These are phyloP conservation scores for Diaporthe amygdali DNA, from an alignment of 2,329 filamentous ascomycete species.

Conservation along the genomic window DNA sequence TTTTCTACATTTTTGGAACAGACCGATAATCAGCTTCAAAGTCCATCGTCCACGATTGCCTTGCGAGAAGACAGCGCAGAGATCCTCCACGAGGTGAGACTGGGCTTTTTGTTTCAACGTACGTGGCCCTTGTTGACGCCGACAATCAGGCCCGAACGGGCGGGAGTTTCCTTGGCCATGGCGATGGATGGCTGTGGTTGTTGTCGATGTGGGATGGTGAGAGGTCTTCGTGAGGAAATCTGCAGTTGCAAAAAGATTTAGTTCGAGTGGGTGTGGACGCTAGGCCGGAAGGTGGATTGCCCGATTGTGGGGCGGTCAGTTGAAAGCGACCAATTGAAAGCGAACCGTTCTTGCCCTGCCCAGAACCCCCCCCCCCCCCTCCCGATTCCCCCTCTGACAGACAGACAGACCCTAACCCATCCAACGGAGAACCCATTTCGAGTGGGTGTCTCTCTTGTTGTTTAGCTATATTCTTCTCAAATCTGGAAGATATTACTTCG, in stretches of 20 bases:
- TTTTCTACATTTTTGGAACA: conserved; percentile 68
- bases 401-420: not conserved
- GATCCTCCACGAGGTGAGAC: conserved; percentile 80
- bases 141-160: conserved; percentile 63
- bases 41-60: conserved; percentile 64
- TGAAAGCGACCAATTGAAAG: not conserved
- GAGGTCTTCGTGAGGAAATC: conserved; percentile 13
- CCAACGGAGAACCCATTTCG: no score
- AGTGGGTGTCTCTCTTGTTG: no score
- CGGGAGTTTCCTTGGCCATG: conserved; percentile 66
- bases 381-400: no score
- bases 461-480: no score
- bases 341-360: not conserved
- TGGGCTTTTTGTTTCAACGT: conserved; percentile 48
- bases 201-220: conserved; percentile 28
- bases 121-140: conserved; percentile 70
- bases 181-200: conserved; percentile 37
- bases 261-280: conserved; percentile 7
- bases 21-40: conserved; percentile 47
- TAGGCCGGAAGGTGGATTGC: conserved; percentile 17
- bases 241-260: conserved; percentile 5
- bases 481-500: not conserved
- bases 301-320: conserved; percentile 1
- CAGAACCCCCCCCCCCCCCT: not conserved
- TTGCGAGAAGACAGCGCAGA: conserved; percentile 53